These are phyloP conservation scores for Suillus discolor DNA, from an alignment of 768 basidiomycete genomes.

Conservation along the genomic window DNA sequence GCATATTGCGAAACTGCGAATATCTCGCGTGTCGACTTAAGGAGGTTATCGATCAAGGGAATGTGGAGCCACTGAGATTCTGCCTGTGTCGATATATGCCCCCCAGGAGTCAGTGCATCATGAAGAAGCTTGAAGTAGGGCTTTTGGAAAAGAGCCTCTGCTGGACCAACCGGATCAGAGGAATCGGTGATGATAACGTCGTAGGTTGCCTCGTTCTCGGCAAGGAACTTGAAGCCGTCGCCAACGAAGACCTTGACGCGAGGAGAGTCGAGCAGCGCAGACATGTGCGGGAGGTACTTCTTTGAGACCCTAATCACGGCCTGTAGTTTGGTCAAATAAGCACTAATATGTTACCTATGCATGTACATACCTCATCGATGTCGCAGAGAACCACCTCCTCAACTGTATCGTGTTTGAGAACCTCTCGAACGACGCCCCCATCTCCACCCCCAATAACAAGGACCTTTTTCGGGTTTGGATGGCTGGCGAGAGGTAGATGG, in stretches of 20 bases:
- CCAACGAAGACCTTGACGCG: conserved; percentile 87
- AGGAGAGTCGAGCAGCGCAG: conserved; percentile 73
- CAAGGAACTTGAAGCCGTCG: conserved; percentile 96
- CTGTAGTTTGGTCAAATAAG: conserved; percentile 37
- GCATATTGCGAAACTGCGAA: conserved; percentile 90
- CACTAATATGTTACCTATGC: not conserved
- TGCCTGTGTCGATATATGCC: conserved; percentile 93
- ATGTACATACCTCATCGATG: conserved; percentile 81
- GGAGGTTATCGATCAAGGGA: conserved; percentile 77
- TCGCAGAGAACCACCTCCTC: conserved; percentile 94
- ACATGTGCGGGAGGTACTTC: conserved; percentile 93
- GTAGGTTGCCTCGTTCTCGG: conserved; percentile 83
- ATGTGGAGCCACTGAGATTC: conserved; percentile 97
- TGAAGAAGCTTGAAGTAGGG: conserved; percentile 96
- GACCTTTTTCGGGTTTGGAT: conserved; percentile 94
- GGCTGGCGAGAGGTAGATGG: conserved; percentile 93
- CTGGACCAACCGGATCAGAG: conserved; percentile 96
- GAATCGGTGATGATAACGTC: conserved; percentile 99
- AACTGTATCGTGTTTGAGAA: conserved; percentile 90
- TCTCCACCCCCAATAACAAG: conserved; percentile 98
- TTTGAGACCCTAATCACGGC: conserved; percentile 96
- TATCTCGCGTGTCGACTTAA: conserved; percentile 64
- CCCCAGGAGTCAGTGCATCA: conserved; percentile 86
- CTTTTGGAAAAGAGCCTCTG: conserved; percentile 91
- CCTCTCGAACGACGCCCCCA: conserved; percentile 96